Evolutionary conservation across 495 filamentous ascomycete genomes (phyloP), one percentile per base, ranked within the genome.

Genomic region (Staphylotrichum longicolle): DNA sequence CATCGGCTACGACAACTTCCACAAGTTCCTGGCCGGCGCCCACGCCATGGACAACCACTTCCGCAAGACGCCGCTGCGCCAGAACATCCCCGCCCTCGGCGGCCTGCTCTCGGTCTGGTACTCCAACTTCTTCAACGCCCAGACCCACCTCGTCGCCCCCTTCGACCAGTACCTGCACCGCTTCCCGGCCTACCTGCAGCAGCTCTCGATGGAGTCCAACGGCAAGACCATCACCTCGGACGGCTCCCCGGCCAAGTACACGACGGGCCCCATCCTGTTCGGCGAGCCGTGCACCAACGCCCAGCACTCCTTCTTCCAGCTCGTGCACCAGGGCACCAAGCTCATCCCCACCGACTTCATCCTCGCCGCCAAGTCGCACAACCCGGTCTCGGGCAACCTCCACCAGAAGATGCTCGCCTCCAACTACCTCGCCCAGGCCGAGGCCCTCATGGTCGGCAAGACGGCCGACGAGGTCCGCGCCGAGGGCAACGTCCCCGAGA

Each of bases 21-120:
- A 93, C 76, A 83, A 96, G 75, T 98, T 98, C 86, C 82, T 96
- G 48, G 88, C 90, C 50, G 94, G 94, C 76, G 94, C 91, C 58
- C 90, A 98, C 68, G 91, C 91, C 63, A 98, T 98, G 92, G 94
- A 98, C 82, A 91, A 89, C 79, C 94, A 98, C 83, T 98, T 98
- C 87, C 87, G 85, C 62, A 85, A 86, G 69, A 85, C 94, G 37
- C 93, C 95, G 6, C 79, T 98, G 33, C 90, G 93, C 77, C 77
- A 97, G 80, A 98, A 98, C 78, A 96, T 98, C 61, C 94, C 94
- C 47, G 86, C 88, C 60, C 79, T 98, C 66, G 95, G 87, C 72
- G 94, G 95, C 74, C 82, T 98, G 51, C 77, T 98, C 72, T 95
- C 90, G 67, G 94, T 98, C 51, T 98, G 91, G 91, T 98, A 98